phyloP scores from a whole-genome alignment of 139 green algal genomes.

The Mychonastes homosphaera region DNA sequence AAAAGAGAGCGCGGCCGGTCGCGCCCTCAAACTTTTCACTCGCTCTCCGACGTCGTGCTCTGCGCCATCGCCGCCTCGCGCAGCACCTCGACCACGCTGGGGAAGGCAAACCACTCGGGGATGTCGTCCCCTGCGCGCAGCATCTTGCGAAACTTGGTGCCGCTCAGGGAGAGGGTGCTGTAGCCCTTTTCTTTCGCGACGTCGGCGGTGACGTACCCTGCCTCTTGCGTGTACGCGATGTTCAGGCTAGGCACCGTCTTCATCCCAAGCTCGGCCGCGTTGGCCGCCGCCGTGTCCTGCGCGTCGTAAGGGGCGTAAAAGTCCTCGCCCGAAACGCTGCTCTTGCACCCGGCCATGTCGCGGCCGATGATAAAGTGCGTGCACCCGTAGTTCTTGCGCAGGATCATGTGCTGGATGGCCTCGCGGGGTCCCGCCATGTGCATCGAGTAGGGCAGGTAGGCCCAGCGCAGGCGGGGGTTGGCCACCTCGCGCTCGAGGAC shows the following conservation, averaged over 20 bases:
- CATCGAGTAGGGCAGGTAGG: slow-evolving; percentile 84
- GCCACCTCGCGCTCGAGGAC: slow-evolving; percentile 62
- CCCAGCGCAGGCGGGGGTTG: slow-evolving; percentile 67
- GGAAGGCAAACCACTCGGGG: slow-evolving; percentile 94
- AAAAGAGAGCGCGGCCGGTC: too few relatives aligned
- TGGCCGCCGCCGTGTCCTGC: slow-evolving; percentile 59
- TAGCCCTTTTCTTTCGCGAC: slow-evolving; percentile 34
- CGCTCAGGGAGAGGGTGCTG: slow-evolving; percentile 31
- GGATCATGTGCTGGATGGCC: slow-evolving; percentile 89
- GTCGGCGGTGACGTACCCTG: slow-evolving; percentile 86
- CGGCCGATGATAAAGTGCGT: slow-evolving; percentile 87
- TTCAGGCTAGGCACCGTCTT: slow-evolving; percentile 79
- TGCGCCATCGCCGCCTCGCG: slow-evolving; percentile 37
- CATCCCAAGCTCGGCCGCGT: slow-evolving; percentile 67
- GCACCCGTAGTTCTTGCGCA: slow-evolving; percentile 86
- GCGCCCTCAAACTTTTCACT: too few relatives aligned
- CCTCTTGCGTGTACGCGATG: slow-evolving; percentile 71
- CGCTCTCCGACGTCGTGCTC: too few relatives aligned
- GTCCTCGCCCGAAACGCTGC: slow-evolving; percentile 57
- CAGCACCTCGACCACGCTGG: slow-evolving; percentile 85
- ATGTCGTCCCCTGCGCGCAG: slow-evolving; percentile 60
- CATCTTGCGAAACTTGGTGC: slow-evolving; percentile 80
- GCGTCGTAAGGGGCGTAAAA: slow-evolving; percentile 61
- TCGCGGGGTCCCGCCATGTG: slow-evolving; percentile 83
- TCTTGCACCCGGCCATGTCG: slow-evolving; percentile 84